Evolutionary conservation across 352 stramenopile species (phyloP), one percentile per base, ranked within the genome.

Genomic region (Phytophthora hybrid): DNA sequence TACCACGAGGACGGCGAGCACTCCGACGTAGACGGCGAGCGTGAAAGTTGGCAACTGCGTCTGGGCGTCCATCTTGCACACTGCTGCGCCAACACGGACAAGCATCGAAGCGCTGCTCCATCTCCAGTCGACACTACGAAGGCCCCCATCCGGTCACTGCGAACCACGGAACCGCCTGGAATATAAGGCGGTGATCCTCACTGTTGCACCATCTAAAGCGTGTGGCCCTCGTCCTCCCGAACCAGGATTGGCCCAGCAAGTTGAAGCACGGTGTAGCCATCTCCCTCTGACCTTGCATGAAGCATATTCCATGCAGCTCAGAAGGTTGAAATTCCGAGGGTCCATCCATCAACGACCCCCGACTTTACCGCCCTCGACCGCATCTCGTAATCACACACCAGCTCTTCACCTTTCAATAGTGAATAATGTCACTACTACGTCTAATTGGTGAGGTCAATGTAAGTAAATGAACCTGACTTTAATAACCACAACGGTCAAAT

Each of bases 21-120:
- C 41, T 5, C 70, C 70, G 59, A 77, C 34, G 70, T 69, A 73
- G 64, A 77, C 57, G 16, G 64, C 58, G n/a, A 73, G 44, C 26
- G 70, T 59, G 58, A 71, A 77, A 69, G 46, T 77, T 66, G 58
- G 59, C 59, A 61, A 77, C 52, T 77, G 70, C 34, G 66, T 60
- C 55, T 65, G 31, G 39, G 64, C 64, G 19, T 68, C 64, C 70
- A 73, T 77, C 13, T 77, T 66, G 58, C 41, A 57, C 53, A 73
- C 70, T 77, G 34, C 26, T 51, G 37, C 61, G 44, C 26, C 59
- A 19, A 65, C 10, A 52, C 37, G 23, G 41, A 49, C 41, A 52
- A 71, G 32, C 57, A 9, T 41, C 34, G 34, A 41, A 13, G 34
- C 34, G 34, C 34, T 41, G 34, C 34, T 41, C 34, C 34, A 41